A percentile compares a stretch with the other conserved stretches of the same genome.
Conservation (phyloP, 164 flowering plant species). For the Berberis thunbergii region DNA sequence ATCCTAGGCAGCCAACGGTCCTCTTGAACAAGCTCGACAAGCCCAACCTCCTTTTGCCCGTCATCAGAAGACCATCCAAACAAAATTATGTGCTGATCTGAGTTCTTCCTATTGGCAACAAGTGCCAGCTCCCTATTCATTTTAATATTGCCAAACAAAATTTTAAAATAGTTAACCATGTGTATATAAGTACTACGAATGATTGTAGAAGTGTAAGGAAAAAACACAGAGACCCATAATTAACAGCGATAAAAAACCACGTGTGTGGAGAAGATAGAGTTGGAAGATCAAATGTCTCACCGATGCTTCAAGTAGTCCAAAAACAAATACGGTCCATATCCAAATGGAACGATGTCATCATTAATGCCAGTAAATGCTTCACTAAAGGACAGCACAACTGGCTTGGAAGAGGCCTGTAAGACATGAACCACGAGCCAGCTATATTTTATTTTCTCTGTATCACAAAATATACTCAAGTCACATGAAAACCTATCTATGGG, state of each 20-base stretch:
- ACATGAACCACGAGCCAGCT: too few species aligned
- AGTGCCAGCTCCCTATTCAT: constrained; percentile 62
- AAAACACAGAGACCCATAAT: too few species aligned
- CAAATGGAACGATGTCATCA: constrained; percentile 56
- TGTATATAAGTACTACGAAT: too few species aligned
- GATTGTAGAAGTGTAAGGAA: too few species aligned
- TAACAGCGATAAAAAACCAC: too few species aligned
- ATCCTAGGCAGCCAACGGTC: constrained; percentile 55
- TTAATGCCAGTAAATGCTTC: constrained; percentile 42
- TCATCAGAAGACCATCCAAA: constrained; percentile 57
- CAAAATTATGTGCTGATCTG: constrained; percentile 51
- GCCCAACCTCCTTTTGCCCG: constrained; percentile 32
- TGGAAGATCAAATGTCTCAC: constrained; percentile 24
- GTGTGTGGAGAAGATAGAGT: too few species aligned
- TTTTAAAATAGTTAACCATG: too few species aligned
- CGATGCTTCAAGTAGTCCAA: constrained; percentile 53
- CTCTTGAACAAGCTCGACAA: constrained; percentile 50
- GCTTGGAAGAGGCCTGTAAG: constrained; percentile 41
- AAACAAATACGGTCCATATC: constrained; percentile 65
- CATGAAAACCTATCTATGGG: background rate
- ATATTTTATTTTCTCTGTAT: too few species aligned
- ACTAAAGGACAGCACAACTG: constrained; percentile 37
- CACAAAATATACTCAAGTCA: background rate
- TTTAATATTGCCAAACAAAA: background rate
- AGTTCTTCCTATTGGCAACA: constrained; percentile 54